A percentile compares a stretch with the other conserved stretches of the same genome.
Evolutionary conservation across 2,329 filamentous ascomycete species (phyloP).

Genomic region (Penicillium occitanis): DNA sequence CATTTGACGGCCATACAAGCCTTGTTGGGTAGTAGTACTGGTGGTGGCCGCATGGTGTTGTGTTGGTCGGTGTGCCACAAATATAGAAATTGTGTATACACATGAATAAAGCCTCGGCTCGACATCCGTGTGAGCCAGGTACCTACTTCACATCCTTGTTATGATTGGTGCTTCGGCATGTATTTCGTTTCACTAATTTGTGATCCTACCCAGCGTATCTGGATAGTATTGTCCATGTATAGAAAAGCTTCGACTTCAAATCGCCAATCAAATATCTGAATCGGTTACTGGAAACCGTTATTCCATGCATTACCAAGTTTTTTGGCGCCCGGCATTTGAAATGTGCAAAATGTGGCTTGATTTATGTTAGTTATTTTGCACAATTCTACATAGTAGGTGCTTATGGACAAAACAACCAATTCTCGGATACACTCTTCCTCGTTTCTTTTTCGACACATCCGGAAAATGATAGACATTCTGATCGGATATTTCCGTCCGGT

Average conservation of each 20-base stretch:
- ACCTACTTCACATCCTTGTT: background rate
- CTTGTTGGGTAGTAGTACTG: background rate
- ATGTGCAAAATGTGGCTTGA: background rate
- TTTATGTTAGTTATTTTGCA: background rate
- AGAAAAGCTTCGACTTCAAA: background rate
- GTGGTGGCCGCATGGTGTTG: background rate
- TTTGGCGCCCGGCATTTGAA: background rate
- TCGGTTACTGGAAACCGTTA: background rate
- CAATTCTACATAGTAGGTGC: background rate
- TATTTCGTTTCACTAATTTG: background rate
- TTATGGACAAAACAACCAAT: background rate
- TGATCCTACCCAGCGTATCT: background rate
- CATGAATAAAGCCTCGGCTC: background rate
- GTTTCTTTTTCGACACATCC: background rate
- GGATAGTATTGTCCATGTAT: background rate
- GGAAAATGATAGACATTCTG: background rate
- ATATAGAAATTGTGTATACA: background rate
- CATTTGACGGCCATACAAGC: background rate
- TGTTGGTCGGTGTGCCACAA: background rate
- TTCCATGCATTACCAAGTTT: background rate
- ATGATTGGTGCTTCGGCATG: background rate
- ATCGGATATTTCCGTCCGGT: background rate
- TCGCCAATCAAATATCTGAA: background rate
- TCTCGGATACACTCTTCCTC: background rate
- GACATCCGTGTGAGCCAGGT: background rate